Conservation (phyloP, 75 land plant genomes). For the Selaginella tamariscina region DNA sequence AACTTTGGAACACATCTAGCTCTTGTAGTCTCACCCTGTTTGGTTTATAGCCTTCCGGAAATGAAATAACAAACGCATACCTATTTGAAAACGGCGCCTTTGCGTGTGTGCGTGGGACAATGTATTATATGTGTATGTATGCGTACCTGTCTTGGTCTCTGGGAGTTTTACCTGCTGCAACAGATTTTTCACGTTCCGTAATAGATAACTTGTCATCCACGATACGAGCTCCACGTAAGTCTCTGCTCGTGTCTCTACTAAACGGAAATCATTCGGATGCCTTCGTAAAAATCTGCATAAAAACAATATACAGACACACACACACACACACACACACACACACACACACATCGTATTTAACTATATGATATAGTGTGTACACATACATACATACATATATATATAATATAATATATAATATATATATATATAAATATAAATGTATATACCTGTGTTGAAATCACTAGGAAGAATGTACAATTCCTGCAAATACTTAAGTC, state of each 20-base stretch:
- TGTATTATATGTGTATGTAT: no score
- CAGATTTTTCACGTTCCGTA: neutral
- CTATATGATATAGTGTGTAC: no score
- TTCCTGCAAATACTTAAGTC: neutral
- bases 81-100: no score
- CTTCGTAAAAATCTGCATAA: neutral
- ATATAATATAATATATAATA: no score
- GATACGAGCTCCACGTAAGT: neutral
- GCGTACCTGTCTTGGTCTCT: neutral
- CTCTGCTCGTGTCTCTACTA: neutral
- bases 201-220: neutral
- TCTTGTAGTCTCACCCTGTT: neutral
- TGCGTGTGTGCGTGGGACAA: no score
- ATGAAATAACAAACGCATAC: neutral
- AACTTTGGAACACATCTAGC: conserved; percentile 26
- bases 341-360: no score
- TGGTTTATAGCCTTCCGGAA: neutral
- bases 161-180: neutral
- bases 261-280: neutral
- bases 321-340: no score
- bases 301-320: no score
- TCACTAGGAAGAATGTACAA: neutral
- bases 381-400: no score
- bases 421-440: no score
- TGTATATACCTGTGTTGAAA: neutral